A percentile compares a stretch with the other conserved stretches of the same genome.
These are phyloP conservation scores for Apiospora sp. DNA, from an alignment of 2,329 filamentous ascomycete genomes.

Conservation along the genomic window DNA sequence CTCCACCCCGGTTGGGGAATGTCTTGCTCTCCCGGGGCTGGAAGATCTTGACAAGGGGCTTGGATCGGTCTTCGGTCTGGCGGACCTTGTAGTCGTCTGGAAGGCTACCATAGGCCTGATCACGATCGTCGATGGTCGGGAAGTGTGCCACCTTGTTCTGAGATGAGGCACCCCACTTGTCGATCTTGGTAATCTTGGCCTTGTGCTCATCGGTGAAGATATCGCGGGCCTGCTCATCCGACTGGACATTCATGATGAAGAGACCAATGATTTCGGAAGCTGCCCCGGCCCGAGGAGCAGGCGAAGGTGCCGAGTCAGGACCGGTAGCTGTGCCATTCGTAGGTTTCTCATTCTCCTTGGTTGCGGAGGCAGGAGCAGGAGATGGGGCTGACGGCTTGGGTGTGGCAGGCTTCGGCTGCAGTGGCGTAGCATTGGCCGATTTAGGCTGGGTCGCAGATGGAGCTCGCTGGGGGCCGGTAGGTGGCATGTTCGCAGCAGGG, in stretches of 20 bases:
- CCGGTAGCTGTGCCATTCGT: slow-evolving; percentile 61
- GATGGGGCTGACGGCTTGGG: slow-evolving; percentile 54
- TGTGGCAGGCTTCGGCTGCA: slow-evolving; percentile 54
- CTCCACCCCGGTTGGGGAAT: slow-evolving; percentile 67
- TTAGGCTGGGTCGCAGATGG: slow-evolving; percentile 48
- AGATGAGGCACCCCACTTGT: slow-evolving; percentile 75
- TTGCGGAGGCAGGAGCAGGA: slow-evolving; percentile 38
- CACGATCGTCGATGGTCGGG: slow-evolving; percentile 79
- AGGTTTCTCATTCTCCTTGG: slow-evolving; percentile 66
- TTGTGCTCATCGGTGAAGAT: slow-evolving; percentile 86
- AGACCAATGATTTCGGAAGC: slow-evolving; percentile 78
- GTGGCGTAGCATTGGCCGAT: slow-evolving; percentile 53
- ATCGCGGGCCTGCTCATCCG: slow-evolving; percentile 81
- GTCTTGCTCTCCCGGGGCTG: slow-evolving; percentile 69
- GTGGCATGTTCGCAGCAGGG: slow-evolving; percentile 41
- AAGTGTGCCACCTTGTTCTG: slow-evolving; percentile 87
- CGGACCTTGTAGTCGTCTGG: slow-evolving; percentile 79
- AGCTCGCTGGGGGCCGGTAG: slow-evolving; percentile 46
- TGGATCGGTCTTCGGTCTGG: slow-evolving; percentile 75
- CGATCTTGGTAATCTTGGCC: slow-evolving; percentile 78
- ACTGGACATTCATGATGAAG: slow-evolving; percentile 87
- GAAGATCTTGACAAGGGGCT: slow-evolving; percentile 85
- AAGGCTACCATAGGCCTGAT: slow-evolving; percentile 77
- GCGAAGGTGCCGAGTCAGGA: slow-evolving; percentile 62
- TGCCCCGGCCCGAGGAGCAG: slow-evolving; percentile 64